phyloP scores from a whole-genome alignment of 1,139 yeast species.

The Blastobotrys ciferrii region DNA sequence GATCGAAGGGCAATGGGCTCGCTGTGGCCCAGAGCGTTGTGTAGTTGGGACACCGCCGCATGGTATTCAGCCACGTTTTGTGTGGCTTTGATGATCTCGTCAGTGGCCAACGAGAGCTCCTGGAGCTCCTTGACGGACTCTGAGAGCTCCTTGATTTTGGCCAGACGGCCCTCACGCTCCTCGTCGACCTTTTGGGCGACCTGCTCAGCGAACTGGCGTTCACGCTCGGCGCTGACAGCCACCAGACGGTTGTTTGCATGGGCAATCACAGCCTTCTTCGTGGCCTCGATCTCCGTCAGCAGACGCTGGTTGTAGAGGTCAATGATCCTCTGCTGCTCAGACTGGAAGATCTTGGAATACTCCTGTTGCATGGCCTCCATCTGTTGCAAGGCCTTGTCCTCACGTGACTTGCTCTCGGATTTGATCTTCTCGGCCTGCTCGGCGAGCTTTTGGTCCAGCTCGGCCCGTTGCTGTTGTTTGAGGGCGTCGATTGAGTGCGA shows the following conservation, averaged over 20 bases:
- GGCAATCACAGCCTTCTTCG: slow-evolving; percentile 63
- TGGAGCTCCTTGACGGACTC: slow-evolving; percentile 58
- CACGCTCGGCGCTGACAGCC: slow-evolving; percentile 67
- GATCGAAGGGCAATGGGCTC: slow-evolving; percentile 41
- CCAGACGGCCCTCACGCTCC: slow-evolving; percentile 81
- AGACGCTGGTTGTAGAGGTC: slow-evolving; percentile 60
- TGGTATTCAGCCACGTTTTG: slow-evolving; percentile 58
- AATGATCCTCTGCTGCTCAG: slow-evolving; percentile 63
- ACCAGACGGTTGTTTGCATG: slow-evolving; percentile 78
- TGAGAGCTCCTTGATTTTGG: slow-evolving; percentile 61
- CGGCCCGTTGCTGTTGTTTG: slow-evolving; percentile 26
- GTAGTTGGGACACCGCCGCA: slow-evolving; percentile 54
- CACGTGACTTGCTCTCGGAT: slow-evolving; percentile 28
- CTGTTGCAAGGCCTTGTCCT: slow-evolving; percentile 32
- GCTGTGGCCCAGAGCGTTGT: slow-evolving; percentile 43
- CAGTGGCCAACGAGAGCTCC: slow-evolving; percentile 56
- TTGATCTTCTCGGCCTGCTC: slow-evolving; percentile 30
- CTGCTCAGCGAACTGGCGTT: slow-evolving; percentile 65
- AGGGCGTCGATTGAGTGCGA: slow-evolving; percentile 31
- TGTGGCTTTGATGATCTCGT: slow-evolving; percentile 53
- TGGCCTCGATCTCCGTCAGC: slow-evolving; percentile 63
- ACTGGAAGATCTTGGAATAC: slow-evolving; percentile 55
- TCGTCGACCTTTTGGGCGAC: slow-evolving; percentile 63
- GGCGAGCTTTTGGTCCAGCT: slow-evolving; percentile 29
- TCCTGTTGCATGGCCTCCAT: slow-evolving; percentile 49